Evolutionary conservation across 2,329 filamentous ascomycete species (phyloP).

Genomic region (Penicillium sp.): DNA sequence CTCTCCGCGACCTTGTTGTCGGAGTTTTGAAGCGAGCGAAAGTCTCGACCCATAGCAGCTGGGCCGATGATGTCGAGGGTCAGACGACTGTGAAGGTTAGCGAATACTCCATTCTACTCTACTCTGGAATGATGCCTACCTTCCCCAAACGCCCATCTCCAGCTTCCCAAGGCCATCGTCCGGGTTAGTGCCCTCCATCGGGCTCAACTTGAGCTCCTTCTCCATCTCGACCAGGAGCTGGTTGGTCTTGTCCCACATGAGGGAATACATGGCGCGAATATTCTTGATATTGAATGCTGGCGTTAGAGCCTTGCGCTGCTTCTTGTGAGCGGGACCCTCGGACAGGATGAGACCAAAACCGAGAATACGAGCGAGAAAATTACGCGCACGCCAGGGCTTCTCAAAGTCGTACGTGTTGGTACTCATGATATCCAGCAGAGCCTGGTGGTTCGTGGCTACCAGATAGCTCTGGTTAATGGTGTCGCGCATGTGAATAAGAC

Average conservation of each 20-base stretch:
- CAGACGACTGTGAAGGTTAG: constrained; percentile 37
- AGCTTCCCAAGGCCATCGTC: constrained; percentile 27
- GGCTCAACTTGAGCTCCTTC: constrained; percentile 26
- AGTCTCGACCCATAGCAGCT: constrained; percentile 32
- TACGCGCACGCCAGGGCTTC: constrained; percentile 45
- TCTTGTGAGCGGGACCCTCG: constrained; percentile 49
- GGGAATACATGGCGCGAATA: constrained; percentile 32
- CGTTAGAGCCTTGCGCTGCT: constrained; percentile 41
- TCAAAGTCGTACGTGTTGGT: constrained; percentile 53
- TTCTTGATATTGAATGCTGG: constrained; percentile 38
- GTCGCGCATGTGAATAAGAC: constrained; percentile 51
- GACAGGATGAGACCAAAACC: constrained; percentile 50
- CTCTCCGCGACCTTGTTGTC: constrained; percentile 51
- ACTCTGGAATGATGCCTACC: constrained; percentile 12
- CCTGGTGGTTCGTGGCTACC: constrained; percentile 34
- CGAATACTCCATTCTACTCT: too few species aligned
- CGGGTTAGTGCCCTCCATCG: constrained; percentile 25
- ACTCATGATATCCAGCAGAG: constrained; percentile 51
- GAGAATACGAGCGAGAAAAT: constrained; percentile 47
- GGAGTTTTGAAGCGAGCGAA: constrained; percentile 49
- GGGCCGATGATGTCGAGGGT: constrained; percentile 47
- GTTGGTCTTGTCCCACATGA: constrained; percentile 39
- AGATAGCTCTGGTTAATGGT: constrained; percentile 40
- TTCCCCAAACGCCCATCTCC: constrained; percentile 36
- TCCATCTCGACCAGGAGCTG: constrained; percentile 35